Evolutionary conservation across 2,329 filamentous ascomycete genomes (phyloP).

Genomic region (Emydomyces testavorans): DNA sequence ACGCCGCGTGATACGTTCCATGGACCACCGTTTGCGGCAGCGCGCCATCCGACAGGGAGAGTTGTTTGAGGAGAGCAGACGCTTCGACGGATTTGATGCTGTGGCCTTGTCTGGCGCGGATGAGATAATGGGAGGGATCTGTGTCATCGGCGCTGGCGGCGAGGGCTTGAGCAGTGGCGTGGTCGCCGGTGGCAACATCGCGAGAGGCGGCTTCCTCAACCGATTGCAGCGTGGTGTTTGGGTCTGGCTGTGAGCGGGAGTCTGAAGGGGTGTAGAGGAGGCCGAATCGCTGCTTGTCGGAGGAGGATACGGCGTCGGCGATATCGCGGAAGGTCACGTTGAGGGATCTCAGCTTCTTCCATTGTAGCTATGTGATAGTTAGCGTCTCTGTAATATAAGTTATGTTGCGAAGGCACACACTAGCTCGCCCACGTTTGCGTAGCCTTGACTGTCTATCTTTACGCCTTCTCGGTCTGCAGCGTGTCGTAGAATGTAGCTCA

Average conservation of each 20-base stretch:
- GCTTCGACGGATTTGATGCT: slow-evolving; percentile 61
- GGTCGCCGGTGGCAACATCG: slow-evolving; percentile 18
- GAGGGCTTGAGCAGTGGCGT: slow-evolving; percentile 26
- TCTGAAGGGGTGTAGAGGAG: slow-evolving; percentile 46
- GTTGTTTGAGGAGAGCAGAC: slow-evolving; percentile 56
- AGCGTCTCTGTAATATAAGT: no score
- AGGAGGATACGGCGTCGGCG: slow-evolving; percentile 54
- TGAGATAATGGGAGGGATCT: slow-evolving; percentile 60
- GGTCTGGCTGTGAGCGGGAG: neutral
- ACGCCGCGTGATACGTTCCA: slow-evolving; percentile 76
- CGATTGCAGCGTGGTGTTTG: neutral
- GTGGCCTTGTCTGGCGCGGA: slow-evolving; percentile 93
- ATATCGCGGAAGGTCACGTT: slow-evolving; percentile 68
- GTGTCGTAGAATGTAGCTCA: slow-evolving; percentile 46
- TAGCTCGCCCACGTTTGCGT: slow-evolving; percentile 48
- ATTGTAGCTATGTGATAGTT: slow-evolving; percentile 39
- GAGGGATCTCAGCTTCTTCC: slow-evolving; percentile 53
- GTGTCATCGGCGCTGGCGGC: slow-evolving; percentile 30
- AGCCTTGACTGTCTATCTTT: slow-evolving; percentile 47
- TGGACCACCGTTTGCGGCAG: slow-evolving; percentile 63
- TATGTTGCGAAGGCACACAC: slow-evolving; percentile 28
- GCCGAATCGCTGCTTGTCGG: slow-evolving; percentile 84
- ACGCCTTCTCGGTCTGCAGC: slow-evolving; percentile 50
- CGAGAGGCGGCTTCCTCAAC: slow-evolving; percentile 18
- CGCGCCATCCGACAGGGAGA: slow-evolving; percentile 46